These are phyloP conservation scores for Scedosporium apiospermum DNA, from an alignment of 2,329 filamentous ascomycete species.

Conservation along the genomic window DNA sequence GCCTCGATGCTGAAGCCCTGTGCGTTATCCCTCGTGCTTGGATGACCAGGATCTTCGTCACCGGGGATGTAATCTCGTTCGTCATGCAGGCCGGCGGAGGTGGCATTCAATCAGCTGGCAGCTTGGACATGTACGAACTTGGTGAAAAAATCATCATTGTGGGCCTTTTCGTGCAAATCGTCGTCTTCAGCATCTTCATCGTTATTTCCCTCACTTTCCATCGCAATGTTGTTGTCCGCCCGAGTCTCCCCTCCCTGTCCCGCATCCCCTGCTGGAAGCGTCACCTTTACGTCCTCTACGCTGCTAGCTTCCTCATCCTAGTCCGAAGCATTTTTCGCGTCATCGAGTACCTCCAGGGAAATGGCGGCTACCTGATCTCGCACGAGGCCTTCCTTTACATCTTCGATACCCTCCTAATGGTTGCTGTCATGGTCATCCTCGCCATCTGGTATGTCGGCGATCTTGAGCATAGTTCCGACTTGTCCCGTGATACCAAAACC, in stretches of 20 bases:
- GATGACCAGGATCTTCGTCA: conserved; percentile 46
- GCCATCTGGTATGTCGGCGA: conserved; percentile 14
- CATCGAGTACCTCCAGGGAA: conserved; percentile 35
- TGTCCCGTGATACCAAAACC: no score
- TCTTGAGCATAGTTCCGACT: neutral
- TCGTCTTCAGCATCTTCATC: conserved; percentile 45
- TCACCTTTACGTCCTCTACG: conserved; percentile 21
- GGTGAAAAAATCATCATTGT: conserved; percentile 39
- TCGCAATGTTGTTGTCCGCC: conserved; percentile 10
- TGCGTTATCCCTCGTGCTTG: conserved; percentile 24
- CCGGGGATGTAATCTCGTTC: conserved; percentile 43
- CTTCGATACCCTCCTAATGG: conserved; percentile 33
- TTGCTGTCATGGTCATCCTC: conserved; percentile 17
- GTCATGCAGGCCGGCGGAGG: conserved; percentile 37
- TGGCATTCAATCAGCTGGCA: conserved; percentile 18
- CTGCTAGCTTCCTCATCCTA: conserved; percentile 28
- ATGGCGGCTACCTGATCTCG: conserved; percentile 27
- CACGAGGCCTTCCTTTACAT: conserved; percentile 32
- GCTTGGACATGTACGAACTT: conserved; percentile 7
- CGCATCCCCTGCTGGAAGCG: conserved; percentile 14
- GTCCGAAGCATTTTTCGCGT: conserved; percentile 35
- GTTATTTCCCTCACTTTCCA: conserved; percentile 35
- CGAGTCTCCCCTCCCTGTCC: conserved; percentile 11
- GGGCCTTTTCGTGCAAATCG: conserved; percentile 43
- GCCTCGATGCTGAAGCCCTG: conserved; percentile 23